Percentiles rank a stretch among this genome's conserved stretches.
phyloP scores from a whole-genome alignment of 345 rosid genomes.

The Brassica carinata region DNA sequence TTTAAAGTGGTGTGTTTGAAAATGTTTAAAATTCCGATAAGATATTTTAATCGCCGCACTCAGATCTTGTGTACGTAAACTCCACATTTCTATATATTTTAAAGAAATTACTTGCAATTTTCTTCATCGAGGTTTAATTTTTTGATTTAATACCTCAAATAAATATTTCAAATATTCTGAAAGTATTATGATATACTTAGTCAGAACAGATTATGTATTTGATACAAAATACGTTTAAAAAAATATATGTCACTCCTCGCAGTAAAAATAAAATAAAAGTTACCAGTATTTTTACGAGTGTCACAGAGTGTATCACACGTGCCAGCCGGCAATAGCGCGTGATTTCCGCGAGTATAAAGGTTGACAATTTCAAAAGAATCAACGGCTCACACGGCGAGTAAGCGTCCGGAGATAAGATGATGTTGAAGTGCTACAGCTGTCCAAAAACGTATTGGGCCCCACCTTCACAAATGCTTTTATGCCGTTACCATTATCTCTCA shows the following conservation, averaged over 20 bases:
- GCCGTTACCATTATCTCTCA: conserved; percentile 30
- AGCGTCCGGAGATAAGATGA: conserved; percentile 29
- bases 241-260: neutral
- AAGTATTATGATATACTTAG: neutral
- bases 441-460: neutral
- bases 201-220: neutral
- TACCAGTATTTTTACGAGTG: neutral
- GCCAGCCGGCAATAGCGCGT: conserved; percentile 26
- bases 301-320: conserved; percentile 28
- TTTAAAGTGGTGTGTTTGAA: conserved; percentile 7
- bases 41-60: neutral
- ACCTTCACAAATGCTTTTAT: conserved; percentile 27
- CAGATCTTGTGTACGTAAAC: neutral
- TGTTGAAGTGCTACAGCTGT: conserved; percentile 34
- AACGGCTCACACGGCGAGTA: conserved; percentile 38
- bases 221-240: neutral
- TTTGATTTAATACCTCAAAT: neutral
- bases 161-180: neutral
- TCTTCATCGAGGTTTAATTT: neutral
- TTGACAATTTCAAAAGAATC: conserved; percentile 20
- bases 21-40: neutral
- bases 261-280: neutral
- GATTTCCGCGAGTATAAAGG: conserved; percentile 35
- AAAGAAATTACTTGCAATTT: neutral
- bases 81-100: neutral